Evolutionary conservation across 495 filamentous ascomycete species (phyloP), one percentile per base, ranked within the genome.

Genomic region (Umbilicaria muhlenbergii): DNA sequence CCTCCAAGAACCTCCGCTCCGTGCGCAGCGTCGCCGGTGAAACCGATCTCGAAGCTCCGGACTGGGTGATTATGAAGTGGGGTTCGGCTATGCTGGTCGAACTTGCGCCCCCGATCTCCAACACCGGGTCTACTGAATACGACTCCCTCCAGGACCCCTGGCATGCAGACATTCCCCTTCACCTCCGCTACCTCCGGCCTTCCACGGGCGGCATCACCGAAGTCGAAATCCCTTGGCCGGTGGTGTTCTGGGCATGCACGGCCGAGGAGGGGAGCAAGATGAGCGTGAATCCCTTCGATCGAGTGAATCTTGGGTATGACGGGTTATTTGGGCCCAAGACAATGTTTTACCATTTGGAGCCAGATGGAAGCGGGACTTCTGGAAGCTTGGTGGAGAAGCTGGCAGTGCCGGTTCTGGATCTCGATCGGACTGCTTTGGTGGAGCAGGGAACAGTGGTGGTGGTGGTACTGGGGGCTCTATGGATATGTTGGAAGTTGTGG

Each of bases 221-320:
- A 11, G 52, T 75, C 3, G 48, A 72, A 15, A 61, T 94, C 0
- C 80, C 85, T 0, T 78, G 70, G 70, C 92, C 87, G 3, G 72
- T 78, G 2, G 72, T 95, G 2, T 96, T 98, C 67, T 96, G 89
- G 89, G 91, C 87, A 1, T 98, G 91, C 56, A 67, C 70, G 2
- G 73, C 75, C 17, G 76, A 83, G 34, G 81, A 83, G 36, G 82
- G 72, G 18, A 73, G 70, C 1, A 78, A 83, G 59, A 83, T 93
- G 67, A 59, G 70, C 0, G 74, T 66, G 4, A 94, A 78, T 54
- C 91, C 91, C 1, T 98, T 98, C 57, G 91, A 95, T 58, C 67
- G 82, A 14, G 67, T 67, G 19, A 77, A 83, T 57, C 59, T 98
- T 16, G 91, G 89, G 14, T 96, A 88, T 63, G 91, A 96, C 43